Evolutionary conservation across 1,139 yeast genomes (phyloP).

Genomic region (Sugiyamaella neomexicana): DNA sequence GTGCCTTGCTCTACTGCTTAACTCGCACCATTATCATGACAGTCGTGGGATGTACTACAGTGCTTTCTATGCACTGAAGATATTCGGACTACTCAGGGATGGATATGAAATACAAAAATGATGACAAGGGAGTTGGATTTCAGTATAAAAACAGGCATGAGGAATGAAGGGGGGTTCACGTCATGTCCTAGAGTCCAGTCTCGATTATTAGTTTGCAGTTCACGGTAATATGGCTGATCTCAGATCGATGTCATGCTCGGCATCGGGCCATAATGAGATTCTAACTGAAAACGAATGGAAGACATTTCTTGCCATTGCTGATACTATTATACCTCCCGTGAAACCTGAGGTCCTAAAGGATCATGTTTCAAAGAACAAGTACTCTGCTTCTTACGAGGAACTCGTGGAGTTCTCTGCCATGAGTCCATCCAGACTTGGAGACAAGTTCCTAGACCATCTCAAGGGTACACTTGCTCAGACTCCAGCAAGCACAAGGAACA

Average conservation of each 20-base stretch:
- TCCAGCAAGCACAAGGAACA: conserved; percentile 16
- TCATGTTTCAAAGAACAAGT: conserved; percentile 15
- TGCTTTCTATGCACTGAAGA: too few relatives aligned
- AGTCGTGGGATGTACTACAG: too few relatives aligned
- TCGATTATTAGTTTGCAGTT: too few relatives aligned
- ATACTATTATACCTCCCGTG: conserved; percentile 30
- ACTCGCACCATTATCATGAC: too few relatives aligned
- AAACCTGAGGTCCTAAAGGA: conserved; percentile 21
- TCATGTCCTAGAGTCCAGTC: too few relatives aligned
- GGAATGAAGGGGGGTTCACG: too few relatives aligned
- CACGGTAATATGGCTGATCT: background rate
- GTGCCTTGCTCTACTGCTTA: too few relatives aligned
- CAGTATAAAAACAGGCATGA: too few relatives aligned
- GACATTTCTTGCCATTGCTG: conserved; percentile 29
- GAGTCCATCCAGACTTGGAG: conserved; percentile 36
- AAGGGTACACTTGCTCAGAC: conserved; percentile 16
- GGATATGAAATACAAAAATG: too few relatives aligned
- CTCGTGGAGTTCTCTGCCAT: conserved; percentile 21
- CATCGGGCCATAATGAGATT: background rate
- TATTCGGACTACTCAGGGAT: too few relatives aligned
- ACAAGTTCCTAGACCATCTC: conserved; percentile 19
- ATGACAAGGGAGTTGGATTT: too few relatives aligned
- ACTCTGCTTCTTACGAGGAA: conserved; percentile 19
- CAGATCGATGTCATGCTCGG: background rate
- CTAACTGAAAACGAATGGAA: conserved; percentile 25